Percentiles rank a stretch among this genome's conserved stretches.
These are phyloP conservation scores for Ilyonectria destructans DNA, from an alignment of 2,329 filamentous ascomycete genomes.

Conservation along the genomic window DNA sequence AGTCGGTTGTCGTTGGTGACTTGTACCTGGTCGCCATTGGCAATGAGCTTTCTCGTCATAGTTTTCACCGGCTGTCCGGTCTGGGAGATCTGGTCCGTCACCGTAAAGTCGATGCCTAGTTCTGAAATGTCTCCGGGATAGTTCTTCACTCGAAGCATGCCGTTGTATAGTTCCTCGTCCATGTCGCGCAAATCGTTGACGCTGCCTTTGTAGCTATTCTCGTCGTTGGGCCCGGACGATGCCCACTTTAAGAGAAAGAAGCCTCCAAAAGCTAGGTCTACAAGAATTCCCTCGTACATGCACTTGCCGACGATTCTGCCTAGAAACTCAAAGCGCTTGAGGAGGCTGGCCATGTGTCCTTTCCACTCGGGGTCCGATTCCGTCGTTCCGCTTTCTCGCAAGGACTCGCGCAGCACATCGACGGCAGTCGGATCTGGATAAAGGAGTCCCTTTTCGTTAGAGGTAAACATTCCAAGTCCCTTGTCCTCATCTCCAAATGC, in stretches of 20 bases:
- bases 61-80: slow-evolving; percentile 69
- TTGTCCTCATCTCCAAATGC: slow-evolving; percentile 77
- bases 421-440: slow-evolving; percentile 89
- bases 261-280: slow-evolving; percentile 92
- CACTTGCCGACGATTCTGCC: slow-evolving; percentile 96
- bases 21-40: slow-evolving; percentile 80
- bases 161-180: slow-evolving; percentile 91
- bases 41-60: slow-evolving; percentile 82
- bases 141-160: slow-evolving; percentile 87
- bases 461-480: slow-evolving; percentile 76
- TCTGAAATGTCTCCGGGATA: slow-evolving; percentile 81
- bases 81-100: slow-evolving; percentile 78
- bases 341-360: slow-evolving; percentile 71
- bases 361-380: slow-evolving; percentile 73
- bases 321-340: slow-evolving; percentile 89
- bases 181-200: slow-evolving; percentile 95
- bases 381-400: slow-evolving; percentile 67
- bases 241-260: slow-evolving; percentile 99
- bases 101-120: slow-evolving; percentile 89
- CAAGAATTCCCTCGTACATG: slow-evolving; percentile 95
- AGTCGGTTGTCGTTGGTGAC: slow-evolving; percentile 95
- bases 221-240: slow-evolving; percentile 75
- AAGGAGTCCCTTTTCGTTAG: slow-evolving; percentile 88
- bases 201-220: slow-evolving; percentile 88
- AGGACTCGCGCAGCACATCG: slow-evolving; percentile 76